phyloP scores from a whole-genome alignment of 2,329 filamentous ascomycete genomes.

The Calonectria ilicicola region DNA sequence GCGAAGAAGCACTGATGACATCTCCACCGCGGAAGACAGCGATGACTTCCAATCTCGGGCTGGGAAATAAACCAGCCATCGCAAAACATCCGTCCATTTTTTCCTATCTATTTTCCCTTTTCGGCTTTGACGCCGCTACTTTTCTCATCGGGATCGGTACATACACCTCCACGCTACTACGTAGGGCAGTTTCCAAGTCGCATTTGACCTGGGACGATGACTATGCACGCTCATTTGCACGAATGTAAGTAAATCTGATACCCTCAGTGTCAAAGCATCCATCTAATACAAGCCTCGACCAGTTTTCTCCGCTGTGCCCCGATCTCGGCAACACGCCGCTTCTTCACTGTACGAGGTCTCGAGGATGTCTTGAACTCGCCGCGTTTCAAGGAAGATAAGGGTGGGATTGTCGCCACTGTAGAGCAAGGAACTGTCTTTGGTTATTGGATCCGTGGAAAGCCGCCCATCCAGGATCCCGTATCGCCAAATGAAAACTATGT shows the following conservation, averaged over 20 bases:
- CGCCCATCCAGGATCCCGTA: background rate
- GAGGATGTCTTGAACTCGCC: background rate
- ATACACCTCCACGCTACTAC: background rate
- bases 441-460: constrained; percentile 5
- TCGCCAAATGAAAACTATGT: background rate
- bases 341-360: background rate
- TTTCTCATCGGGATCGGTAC: background rate
- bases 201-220: background rate
- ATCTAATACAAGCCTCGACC: background rate
- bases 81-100: background rate
- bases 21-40: too few relatives aligned
- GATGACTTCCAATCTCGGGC: background rate
- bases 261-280: background rate
- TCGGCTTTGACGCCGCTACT: background rate
- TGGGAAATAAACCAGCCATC: background rate
- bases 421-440: background rate
- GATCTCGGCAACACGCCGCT: background rate
- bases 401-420: background rate
- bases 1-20: background rate
- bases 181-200: background rate
- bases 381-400: background rate
- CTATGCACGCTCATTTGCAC: background rate
- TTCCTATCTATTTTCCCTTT: background rate
- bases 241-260: background rate
- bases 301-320: background rate